Conservation (phyloP, 2,329 filamentous ascomycete species). For the Exophiala phaeomuriformis region DNA sequence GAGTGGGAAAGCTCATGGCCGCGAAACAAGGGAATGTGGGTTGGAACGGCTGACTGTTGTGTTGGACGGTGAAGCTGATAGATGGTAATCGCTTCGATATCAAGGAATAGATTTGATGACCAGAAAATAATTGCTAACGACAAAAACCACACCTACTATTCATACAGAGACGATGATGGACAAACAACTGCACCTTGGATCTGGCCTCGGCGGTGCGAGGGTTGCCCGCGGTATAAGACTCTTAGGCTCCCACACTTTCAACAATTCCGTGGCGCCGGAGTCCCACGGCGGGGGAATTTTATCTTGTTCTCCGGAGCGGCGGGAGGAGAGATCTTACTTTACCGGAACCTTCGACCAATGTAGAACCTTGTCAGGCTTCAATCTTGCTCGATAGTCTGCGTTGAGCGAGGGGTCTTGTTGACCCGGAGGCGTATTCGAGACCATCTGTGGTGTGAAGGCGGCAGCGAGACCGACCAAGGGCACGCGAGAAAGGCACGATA, state of each 20-base stretch:
- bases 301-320: constrained; percentile 9
- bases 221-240: constrained; percentile 13
- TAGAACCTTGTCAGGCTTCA: constrained; percentile 17
- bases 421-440: constrained; percentile 11
- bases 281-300: constrained; percentile 7
- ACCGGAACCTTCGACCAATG: constrained; percentile 13
- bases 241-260: neutral
- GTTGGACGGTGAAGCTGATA: too few species aligned
- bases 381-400: constrained; percentile 1
- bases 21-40: too few species aligned
- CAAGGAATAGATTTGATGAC: neutral
- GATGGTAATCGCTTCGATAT: neutral
- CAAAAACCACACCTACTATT: constrained; percentile 3
- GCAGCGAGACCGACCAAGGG: constrained; percentile 18
- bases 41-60: too few species aligned
- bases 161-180: constrained; percentile 4
- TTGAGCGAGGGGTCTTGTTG: constrained; percentile 3
- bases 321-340: constrained; percentile 8
- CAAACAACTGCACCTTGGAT: constrained; percentile 9
- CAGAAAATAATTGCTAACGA: neutral
- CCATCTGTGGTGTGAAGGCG: constrained; percentile 22
- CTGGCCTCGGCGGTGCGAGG: constrained; percentile 4
- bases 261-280: constrained; percentile 5
- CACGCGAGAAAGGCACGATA: constrained; percentile 11
- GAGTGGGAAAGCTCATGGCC: neutral